These are phyloP conservation scores for Groenewaldozyma auringiensis DNA, from an alignment of 1,139 yeast genomes.

Conservation along the genomic window DNA sequence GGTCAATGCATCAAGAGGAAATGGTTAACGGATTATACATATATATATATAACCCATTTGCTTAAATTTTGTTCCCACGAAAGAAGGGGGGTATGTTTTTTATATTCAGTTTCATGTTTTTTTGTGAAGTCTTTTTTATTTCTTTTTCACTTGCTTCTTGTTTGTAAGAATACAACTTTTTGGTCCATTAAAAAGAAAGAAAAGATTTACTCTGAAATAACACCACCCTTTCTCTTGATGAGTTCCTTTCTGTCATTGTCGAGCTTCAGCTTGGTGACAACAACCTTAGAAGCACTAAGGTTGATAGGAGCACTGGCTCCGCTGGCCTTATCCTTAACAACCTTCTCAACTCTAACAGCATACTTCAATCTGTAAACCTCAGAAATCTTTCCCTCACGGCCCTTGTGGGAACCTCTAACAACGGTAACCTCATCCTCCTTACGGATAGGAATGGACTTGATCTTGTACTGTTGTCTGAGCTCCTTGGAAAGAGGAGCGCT, in stretches of 20 bases:
- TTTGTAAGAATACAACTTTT: too few species aligned
- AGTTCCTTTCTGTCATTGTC: constrained; percentile 99
- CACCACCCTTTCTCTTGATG: constrained; percentile 90
- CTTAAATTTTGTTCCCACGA: too few species aligned
- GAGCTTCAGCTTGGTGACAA: constrained; percentile 95
- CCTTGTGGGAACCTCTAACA: constrained; percentile 99
- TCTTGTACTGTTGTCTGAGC: constrained; percentile 95
- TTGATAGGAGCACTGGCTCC: constrained; percentile 98
- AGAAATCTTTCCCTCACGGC: constrained; percentile 97
- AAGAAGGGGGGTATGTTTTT: too few species aligned
- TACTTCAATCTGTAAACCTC: constrained; percentile 99
- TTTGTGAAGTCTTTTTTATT: too few species aligned
- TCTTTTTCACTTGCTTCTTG: too few species aligned
- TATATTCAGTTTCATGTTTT: too few species aligned
- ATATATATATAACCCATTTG: too few species aligned
- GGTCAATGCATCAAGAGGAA: neutral
- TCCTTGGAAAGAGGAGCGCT: constrained; percentile 99
- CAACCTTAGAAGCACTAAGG: constrained; percentile 98
- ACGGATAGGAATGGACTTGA: constrained; percentile 96
- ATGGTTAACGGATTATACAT: too few species aligned
- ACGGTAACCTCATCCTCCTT: constrained; percentile 94
- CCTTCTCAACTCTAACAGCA: constrained; percentile 94
- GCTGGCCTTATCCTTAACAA: constrained; percentile 95
- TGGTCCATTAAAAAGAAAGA: too few species aligned
- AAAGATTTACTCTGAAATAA: constrained; percentile 47